Evolutionary conservation across 1,139 yeast species (phyloP), one percentile per base, ranked within the genome.

Genomic region (Yamadazyma sp.): DNA sequence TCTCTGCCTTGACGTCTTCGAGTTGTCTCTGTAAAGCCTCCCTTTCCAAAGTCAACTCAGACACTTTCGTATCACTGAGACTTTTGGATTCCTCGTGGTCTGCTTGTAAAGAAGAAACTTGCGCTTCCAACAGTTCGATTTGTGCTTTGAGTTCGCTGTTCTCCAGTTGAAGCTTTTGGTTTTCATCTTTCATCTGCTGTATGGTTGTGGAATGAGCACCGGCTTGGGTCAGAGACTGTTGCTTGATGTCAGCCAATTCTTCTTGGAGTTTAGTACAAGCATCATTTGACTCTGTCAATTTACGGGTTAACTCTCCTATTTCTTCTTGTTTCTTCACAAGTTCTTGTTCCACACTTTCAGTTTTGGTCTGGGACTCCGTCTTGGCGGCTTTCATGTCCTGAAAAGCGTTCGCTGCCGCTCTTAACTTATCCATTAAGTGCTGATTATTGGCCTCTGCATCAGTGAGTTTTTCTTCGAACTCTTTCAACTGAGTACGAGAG

Each of bases 351-450:
- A 42, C 32, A 9, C 33, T 20, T 5, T 15, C 25, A 12, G 37
- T 7, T 15, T 23, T 31, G 7, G 16, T 32, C 14, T 58, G 61
- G 1, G 51, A 35, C 2, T 45, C 46, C 2, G 42, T 9, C 40
- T 63, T 60, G 3, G 58, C 54, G 3, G 42, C 41, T 42, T 66
- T 73, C 42, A 75, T 41, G 10, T 61, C 72, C 50, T 68, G 77
- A 38, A 70, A 64, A 1, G 73, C 66, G 9, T 59, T 56, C 1
- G 78, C 77, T 7, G 79, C 79, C 5, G 75, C 56, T 36, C 76
- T 58, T 34, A 76, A 59, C 44, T 73, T 75, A 20, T 61, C 69
- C 69, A 75, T 64, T 25, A 61, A 58, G 51, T 55, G 73, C 35
- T 52, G 63, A 48, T 58, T 72, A 15, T 55, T 58, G 4, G 59